Evolutionary conservation across 805 yeast species (phyloP), one percentile per base, ranked within the genome.

Genomic region (Metschnikowia cubensis): DNA sequence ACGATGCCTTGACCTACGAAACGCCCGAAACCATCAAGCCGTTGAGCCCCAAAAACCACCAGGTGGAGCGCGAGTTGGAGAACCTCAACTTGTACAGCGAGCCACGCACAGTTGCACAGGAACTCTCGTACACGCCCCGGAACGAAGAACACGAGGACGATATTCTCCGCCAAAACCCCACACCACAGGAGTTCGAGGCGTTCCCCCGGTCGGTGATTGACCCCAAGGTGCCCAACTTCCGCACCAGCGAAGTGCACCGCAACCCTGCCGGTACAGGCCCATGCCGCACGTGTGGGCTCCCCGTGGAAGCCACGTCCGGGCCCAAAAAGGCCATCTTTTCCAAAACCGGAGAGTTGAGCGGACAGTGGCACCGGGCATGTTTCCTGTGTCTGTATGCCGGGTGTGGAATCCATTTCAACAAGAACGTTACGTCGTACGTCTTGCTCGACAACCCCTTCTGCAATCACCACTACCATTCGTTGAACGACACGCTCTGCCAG

Each of bases 301-400:
- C 67, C n/a, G 83, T 91, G 31, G 54, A 56, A 1, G 75, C 82
- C 0, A 35, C 53, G 5, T 68, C 66, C 2, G 77, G 77, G 0
- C 34, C 60, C 6, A 57, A 64, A 22, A 88, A 85, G 61, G 76
- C 94, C 0, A 86, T 92, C 17, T 86, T 83, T 68, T 88, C 96
- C n/a, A 86, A 84, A 58, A 87, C 87, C 49, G 87, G 84, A n/a
- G 90, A 84, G 60, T 70, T 87, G 42, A 79, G 89, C 1, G 98
- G 97, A 0, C 92, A 90, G 64, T 94, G 98, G 98, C 99, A 94
- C 64, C 76, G 95, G 36, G 68, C 75, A 14, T 94, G 99, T 64
- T 92, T 94, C 73, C 71, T 72, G 13, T 94, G 99, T 71, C 68
- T 75, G 17, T 59, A 65, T 50, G 58, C 54, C 1, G 67, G 73